Conservation (phyloP, 2,329 filamentous ascomycete species). For the Alternaria sp. region DNA sequence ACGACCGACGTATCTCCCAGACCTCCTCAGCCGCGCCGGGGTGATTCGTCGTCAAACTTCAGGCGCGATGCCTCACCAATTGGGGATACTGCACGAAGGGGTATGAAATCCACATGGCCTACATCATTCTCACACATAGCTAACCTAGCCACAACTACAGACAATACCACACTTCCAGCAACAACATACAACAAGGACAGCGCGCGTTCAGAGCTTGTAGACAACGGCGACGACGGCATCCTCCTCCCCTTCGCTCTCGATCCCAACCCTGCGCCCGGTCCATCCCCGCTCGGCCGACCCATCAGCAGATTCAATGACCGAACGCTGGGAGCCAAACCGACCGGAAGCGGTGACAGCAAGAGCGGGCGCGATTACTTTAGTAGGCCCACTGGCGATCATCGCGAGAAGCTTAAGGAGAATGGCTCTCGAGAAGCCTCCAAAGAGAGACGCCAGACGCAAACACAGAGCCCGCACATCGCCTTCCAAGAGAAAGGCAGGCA, state of each 20-base stretch:
- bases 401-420: constrained; percentile 51
- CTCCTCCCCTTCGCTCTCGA: constrained; percentile 60
- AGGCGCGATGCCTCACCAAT: constrained; percentile 48
- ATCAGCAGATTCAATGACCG: constrained; percentile 38
- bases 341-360: constrained; percentile 33
- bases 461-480: constrained; percentile 82
- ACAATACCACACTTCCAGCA: constrained; percentile 73
- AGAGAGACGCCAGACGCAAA: constrained; percentile 44
- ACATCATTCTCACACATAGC: neutral
- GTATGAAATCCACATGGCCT: constrained; percentile 22
- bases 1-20: constrained; percentile 72
- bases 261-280: constrained; percentile 53
- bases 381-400: constrained; percentile 42
- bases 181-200: constrained; percentile 76
- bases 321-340: constrained; percentile 21
- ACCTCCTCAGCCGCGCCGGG: constrained; percentile 42
- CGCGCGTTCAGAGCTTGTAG: constrained; percentile 70
- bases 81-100: constrained; percentile 42
- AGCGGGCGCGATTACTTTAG: constrained; percentile 54
- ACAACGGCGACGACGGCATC: constrained; percentile 64
- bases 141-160: constrained; percentile 41
- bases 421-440: constrained; percentile 54
- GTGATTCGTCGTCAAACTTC: constrained; percentile 46
- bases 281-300: constrained; percentile 46
- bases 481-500: constrained; percentile 84